These are phyloP conservation scores for Davidsoniella australis DNA, from an alignment of 2,329 filamentous ascomycete species.

Conservation along the genomic window DNA sequence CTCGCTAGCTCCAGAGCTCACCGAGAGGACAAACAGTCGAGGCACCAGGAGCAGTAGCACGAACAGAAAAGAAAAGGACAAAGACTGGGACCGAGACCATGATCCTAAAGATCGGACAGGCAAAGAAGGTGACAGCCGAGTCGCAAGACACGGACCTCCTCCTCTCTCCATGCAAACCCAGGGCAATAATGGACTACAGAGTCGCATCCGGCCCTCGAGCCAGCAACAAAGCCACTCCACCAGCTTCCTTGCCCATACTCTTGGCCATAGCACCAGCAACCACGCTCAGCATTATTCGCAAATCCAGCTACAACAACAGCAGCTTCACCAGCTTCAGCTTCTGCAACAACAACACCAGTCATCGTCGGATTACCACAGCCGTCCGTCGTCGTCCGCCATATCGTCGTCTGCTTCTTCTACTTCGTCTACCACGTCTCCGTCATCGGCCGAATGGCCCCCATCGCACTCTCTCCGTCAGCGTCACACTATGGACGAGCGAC, in stretches of 20 bases:
- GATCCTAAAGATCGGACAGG: neutral
- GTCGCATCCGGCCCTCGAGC: slow-evolving; percentile 9
- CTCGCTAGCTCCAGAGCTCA: too few species aligned
- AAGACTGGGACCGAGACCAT: neutral
- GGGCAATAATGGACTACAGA: slow-evolving; percentile 1
- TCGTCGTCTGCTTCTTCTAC: slow-evolving; percentile 7
- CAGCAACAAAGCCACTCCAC: slow-evolving; percentile 2
- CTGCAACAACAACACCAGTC: neutral
- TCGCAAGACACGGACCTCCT: slow-evolving; percentile 10
- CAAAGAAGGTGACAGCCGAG: neutral
- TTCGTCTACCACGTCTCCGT: slow-evolving; percentile 4
- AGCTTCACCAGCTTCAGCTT: slow-evolving; percentile 2
- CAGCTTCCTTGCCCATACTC: neutral
- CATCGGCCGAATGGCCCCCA: slow-evolving; percentile 10
- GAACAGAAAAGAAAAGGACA: neutral
- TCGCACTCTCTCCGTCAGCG: neutral
- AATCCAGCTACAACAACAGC: slow-evolving; percentile 1
- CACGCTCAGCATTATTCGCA: neutral
- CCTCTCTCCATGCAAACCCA: slow-evolving; percentile 10
- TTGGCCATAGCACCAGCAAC: neutral
- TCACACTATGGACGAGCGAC: slow-evolving; percentile 12
- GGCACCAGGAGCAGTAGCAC: neutral
- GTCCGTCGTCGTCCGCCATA: slow-evolving; percentile 2
- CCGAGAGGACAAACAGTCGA: too few species aligned
- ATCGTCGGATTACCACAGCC: slow-evolving; percentile 1